phyloP scores from a whole-genome alignment of 805 yeast genomes.

The Wickerhamomyces queroliae region DNA sequence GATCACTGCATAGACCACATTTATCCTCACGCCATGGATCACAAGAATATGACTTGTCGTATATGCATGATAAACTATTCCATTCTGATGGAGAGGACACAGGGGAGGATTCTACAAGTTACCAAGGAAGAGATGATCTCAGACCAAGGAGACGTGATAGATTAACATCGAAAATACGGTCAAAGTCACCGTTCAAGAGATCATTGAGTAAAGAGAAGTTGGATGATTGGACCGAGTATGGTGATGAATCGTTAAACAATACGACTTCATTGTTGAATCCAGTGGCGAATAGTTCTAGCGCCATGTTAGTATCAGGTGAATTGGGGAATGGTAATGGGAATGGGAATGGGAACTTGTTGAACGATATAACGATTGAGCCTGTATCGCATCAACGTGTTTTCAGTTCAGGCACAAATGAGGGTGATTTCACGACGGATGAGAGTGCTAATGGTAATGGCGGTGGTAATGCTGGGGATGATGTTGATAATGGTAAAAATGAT shows the following conservation, averaged over 20 bases:
- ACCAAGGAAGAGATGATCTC: background rate
- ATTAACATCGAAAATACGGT: constrained; percentile 14
- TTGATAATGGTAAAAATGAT: background rate
- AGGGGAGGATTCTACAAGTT: constrained; percentile 1
- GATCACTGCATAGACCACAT: constrained; percentile 3
- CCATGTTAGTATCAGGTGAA: background rate
- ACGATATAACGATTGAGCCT: constrained; percentile 20
- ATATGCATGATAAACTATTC: constrained; percentile 20
- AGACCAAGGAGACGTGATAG: constrained; percentile 13
- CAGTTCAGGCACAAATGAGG: constrained; percentile 2
- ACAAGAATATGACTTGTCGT: constrained; percentile 2
- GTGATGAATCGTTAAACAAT: background rate
- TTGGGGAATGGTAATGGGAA: background rate
- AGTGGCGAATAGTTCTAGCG: too few species aligned
- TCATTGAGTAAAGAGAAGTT: background rate
- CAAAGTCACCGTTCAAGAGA: constrained; percentile 21
- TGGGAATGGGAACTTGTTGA: constrained; percentile 3
- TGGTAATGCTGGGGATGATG: background rate
- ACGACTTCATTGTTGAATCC: background rate
- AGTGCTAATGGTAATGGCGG: background rate
- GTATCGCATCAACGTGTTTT: constrained; percentile 6
- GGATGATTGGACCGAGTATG: background rate
- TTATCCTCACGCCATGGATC: background rate
- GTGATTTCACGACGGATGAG: background rate
- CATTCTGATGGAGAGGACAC: constrained; percentile 5